Evolutionary conservation across 306 rosid species (phyloP), one percentile per base, ranked within the genome.

Genomic region (Cucurbita maxima): DNA sequence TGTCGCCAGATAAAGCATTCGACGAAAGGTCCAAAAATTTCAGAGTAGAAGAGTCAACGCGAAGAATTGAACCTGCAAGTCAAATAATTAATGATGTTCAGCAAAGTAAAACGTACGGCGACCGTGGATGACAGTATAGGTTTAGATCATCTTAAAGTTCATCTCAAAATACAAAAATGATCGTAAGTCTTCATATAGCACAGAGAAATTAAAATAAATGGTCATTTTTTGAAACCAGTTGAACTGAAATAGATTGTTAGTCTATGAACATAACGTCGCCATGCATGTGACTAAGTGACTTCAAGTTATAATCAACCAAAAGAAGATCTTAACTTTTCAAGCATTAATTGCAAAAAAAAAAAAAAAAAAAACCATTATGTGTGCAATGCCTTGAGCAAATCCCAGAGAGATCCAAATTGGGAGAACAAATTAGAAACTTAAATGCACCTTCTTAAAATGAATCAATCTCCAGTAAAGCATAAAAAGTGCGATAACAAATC

Each of bases 1-100:
- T 74, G 76, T 89, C 88, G 70, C 97, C 97, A 8, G 96, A 90
- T 79, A 93, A 82, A 79, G 83, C 74, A 83, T 93, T 94, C 7
- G 87, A 80, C 13, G 98, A 94, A 76, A 94, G 89, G 81, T 94
- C 86, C 89, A 94, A 77, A 70, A 58, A 43, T 41, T 71, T 73
- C 87, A 94, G 76, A 71, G 86, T 86, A 72, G 94, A 81, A 18
- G 97, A 94, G 84, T 87, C 88, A 74, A 89, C 78, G 67, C 81
- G 83, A 76, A 76, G 82, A 63, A 90, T 74, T 62, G 95, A 87
- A 61, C 98, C 98, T 94, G 97, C 68, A 79, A 72, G 51, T 8
- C 4, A 13, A 69, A 69, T 47, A 30, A 69, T 50, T 22, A 47
- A 22, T 69, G 19, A 9, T 9, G 45, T 48, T 69, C 57, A 30